Evolutionary conservation across 1,284 basidiomycete genomes (phyloP), one percentile per base, ranked within the genome.

Genomic region (Pterula multifida): DNA sequence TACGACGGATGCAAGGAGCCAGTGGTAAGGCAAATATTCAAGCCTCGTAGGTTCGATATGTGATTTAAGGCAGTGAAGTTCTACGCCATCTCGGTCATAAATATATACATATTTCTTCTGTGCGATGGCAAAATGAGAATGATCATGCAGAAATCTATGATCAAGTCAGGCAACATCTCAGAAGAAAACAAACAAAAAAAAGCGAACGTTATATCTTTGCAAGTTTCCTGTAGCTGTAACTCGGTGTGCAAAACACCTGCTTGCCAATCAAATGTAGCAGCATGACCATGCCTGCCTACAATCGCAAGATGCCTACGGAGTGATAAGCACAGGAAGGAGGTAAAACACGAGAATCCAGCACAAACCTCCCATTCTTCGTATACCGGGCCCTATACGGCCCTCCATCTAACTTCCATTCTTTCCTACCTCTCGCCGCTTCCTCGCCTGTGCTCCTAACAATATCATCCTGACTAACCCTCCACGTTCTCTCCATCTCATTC

Each of bases 31-130:
- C 6, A 98, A 71, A 63, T 92, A 98, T 61, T 97, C 90, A 53
- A 98, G 78, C 53, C 86, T 73, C 6, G 89, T 90, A 1, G 92
- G 90, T 62, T 98, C 95, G 52, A 96, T 78, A 61, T 97, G 94
- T 2, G 78, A 71, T 63, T 83, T 85, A 15, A 91, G 70, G 55
- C 80, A 75, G 61, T 98, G 95, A 4, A 99, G 68, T 65, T 98
- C 96, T 22, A 96, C 85, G 15, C 96, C 95, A 56, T 92, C 81
- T 45, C 83, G 78, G 67, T 98, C 96, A 61, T 98, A 98, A 52
- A 98, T 93, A 68, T 90, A 98, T 17, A 88, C 88, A 62, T 96
- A 92, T 73, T 94, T 91, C 65, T 92, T 91, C 66, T 98, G 95
- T 0, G 95, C 95, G 12, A 96, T 93, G 1, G 95, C 96, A 61